Evolutionary conservation across 345 rosid genomes (phyloP), one percentile per base, ranked within the genome.

Genomic region (Salix brachista): DNA sequence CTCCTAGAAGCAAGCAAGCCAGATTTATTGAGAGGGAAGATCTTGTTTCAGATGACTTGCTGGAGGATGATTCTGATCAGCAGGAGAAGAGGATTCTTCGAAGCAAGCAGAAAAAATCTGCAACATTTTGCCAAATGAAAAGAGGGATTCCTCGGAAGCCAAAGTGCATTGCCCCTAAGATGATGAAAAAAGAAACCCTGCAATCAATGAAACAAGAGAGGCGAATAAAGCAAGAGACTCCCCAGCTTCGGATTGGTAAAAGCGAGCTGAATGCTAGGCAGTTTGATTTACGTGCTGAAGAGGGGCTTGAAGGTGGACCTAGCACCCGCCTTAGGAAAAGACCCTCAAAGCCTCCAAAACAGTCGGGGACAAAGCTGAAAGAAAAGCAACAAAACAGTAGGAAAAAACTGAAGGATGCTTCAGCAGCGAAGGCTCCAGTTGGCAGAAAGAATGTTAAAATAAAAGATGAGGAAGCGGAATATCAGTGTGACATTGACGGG

Each of bases 401-500:
- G 91, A 93, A 88, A 80, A 84, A 86, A 69, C 82, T 58, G 69
- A 86, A 79, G 81, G 72, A 52, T 73, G 75, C 81, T 60, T 80
- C 83, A 44, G 78, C 77, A 37, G 69, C 26, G 4, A 88, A 82
- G 85, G 78, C 81, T 32, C 58, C 23, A 5, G 66, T 82, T 32
- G 75, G 83, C n/a, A 52, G 28, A 72, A 83, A 66, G 79, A 79
- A 74, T 52, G 85, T 80, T 73, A 89, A 85, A 80, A 56, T 61
- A 41, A 84, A 79, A 41, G 88, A 83, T 18, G 93, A 88, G 46
- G 98, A 83, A 23, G 88, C 77, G 75, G 96, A 85, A 65, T 85
- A 87, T 84, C 84, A 81, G 76, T 96, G 99, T 82, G 96, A 96
- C 75, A 81, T 96, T 68, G 99, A 96, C 50, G 99, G 98, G 23